These are phyloP conservation scores for Globisporangium cystogenes DNA, from an alignment of 352 stramenopile genomes.

Conservation along the genomic window DNA sequence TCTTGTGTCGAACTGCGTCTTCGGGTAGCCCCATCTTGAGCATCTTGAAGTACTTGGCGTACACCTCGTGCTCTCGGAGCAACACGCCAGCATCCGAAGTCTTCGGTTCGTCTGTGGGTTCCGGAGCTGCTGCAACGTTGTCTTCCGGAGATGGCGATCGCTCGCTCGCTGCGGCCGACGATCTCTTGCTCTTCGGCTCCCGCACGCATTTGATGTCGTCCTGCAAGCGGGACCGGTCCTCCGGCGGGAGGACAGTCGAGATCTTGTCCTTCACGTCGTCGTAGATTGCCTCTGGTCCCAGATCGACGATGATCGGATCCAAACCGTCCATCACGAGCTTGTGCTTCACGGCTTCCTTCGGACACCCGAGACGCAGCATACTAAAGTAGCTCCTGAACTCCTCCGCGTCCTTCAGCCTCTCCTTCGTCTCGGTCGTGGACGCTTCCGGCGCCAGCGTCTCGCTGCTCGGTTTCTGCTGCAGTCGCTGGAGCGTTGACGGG, in stretches of 20 bases:
- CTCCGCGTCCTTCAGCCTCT: constrained; percentile 53
- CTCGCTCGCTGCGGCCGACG: neutral
- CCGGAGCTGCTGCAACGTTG: constrained; percentile 5
- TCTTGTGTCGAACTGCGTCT: constrained; percentile 82
- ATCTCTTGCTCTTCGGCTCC: constrained; percentile 10
- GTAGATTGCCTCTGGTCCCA: constrained; percentile 54
- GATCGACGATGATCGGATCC: constrained; percentile 57
- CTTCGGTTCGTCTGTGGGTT: constrained; percentile 3
- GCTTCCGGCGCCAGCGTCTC: neutral
- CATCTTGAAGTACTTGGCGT: constrained; percentile 92
- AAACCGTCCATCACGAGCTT: constrained; percentile 91
- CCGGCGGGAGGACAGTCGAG: constrained; percentile 7
- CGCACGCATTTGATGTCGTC: constrained; percentile 63
- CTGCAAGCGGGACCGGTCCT: constrained; percentile 31
- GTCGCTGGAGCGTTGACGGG: constrained; percentile 16
- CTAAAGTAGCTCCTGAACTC: constrained; percentile 89
- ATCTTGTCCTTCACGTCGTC: constrained; percentile 62
- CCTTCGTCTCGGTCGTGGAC: neutral
- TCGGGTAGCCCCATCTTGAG: constrained; percentile 85
- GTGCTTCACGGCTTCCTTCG: constrained; percentile 85
- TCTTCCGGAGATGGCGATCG: neutral
- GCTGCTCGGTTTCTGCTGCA: neutral
- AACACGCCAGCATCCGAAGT: constrained; percentile 8
- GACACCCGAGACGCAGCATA: constrained; percentile 92
- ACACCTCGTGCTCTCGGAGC: constrained; percentile 43